These are phyloP conservation scores for Tetradesmus obliquus DNA, from an alignment of 139 green algal species.

Conservation along the genomic window DNA sequence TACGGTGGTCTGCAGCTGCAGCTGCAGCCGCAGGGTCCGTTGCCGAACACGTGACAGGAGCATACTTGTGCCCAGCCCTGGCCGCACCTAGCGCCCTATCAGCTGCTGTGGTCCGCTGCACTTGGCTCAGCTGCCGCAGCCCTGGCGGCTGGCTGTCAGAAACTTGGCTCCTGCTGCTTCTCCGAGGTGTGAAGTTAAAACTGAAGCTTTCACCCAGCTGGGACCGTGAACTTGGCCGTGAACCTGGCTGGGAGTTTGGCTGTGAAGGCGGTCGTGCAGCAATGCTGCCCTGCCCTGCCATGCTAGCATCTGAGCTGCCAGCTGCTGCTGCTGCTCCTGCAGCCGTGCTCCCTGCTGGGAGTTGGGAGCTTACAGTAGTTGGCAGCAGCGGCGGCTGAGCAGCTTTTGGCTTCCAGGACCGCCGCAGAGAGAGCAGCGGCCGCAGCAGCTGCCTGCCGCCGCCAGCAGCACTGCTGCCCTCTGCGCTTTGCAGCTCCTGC, in stretches of 20 bases:
- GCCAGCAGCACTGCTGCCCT: neutral
- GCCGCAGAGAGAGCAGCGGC: neutral
- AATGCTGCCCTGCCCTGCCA: neutral
- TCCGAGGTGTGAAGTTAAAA: neutral
- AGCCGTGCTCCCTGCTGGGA: neutral
- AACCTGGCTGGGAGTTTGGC: neutral
- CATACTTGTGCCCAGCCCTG: neutral
- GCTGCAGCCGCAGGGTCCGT: neutral
- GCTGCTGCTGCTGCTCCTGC: slow-evolving; percentile 23
- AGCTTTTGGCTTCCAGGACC: neutral
- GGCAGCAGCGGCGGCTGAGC: neutral
- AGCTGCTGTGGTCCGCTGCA: slow-evolving; percentile 24
- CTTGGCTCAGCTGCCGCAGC: neutral
- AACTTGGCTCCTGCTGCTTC: slow-evolving; percentile 6
- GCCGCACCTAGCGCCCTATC: slow-evolving; percentile 25
- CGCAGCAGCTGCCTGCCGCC: slow-evolving; percentile 16
- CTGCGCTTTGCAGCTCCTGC: neutral
- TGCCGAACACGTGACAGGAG: neutral
- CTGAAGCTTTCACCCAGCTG: neutral
- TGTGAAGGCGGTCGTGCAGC: neutral
- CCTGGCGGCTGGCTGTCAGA: neutral
- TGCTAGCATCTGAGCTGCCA: neutral
- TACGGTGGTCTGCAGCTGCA: neutral
- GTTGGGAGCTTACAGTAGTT: neutral
- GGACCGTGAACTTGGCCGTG: neutral